Evolutionary conservation across 2,329 filamentous ascomycete genomes (phyloP).

Genomic region (Zarea fungicola): DNA sequence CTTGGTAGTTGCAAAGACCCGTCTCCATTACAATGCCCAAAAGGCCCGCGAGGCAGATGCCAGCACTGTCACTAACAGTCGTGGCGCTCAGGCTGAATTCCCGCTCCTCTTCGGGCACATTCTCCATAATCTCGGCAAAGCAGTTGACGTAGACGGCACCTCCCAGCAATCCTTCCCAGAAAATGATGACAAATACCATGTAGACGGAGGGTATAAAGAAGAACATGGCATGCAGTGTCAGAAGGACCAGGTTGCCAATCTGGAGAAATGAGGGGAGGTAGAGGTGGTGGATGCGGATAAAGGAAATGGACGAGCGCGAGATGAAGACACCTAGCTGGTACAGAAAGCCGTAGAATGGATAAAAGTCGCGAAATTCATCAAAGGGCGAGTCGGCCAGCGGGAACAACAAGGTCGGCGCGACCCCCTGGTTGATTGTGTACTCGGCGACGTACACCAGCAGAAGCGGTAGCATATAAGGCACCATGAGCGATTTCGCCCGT

Average conservation of each 20-base stretch:
- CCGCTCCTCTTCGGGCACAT: conserved; percentile 67
- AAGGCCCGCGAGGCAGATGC: conserved; percentile 84
- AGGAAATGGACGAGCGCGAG: conserved; percentile 84
- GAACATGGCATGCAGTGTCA: conserved; percentile 72
- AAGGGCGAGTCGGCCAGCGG: conserved; percentile 74
- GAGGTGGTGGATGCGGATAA: conserved; percentile 72
- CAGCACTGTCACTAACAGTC: conserved; percentile 85
- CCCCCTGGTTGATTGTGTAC: conserved; percentile 96
- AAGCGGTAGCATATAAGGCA: conserved; percentile 83
- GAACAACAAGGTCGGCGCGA: conserved; percentile 84
- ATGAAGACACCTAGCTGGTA: conserved; percentile 96
- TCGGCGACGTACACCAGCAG: conserved; percentile 91
- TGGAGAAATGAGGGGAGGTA: conserved; percentile 83
- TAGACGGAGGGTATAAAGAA: conserved; percentile 82
- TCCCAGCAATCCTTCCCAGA: conserved; percentile 91
- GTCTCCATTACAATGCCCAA: conserved; percentile 79
- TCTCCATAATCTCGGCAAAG: conserved; percentile 89
- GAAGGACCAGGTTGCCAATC: conserved; percentile 66
- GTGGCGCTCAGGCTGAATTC: conserved; percentile 90
- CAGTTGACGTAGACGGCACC: conserved; percentile 94
- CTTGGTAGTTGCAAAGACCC: conserved; percentile 77
- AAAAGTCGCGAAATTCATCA: conserved; percentile 76
- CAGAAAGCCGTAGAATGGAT: conserved; percentile 89
- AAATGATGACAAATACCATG: conserved; percentile 76
- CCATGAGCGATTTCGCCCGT: conserved; percentile 65